Evolutionary conservation across 164 flowering plant genomes (phyloP).

Genomic region (Aristolochia contorta): DNA sequence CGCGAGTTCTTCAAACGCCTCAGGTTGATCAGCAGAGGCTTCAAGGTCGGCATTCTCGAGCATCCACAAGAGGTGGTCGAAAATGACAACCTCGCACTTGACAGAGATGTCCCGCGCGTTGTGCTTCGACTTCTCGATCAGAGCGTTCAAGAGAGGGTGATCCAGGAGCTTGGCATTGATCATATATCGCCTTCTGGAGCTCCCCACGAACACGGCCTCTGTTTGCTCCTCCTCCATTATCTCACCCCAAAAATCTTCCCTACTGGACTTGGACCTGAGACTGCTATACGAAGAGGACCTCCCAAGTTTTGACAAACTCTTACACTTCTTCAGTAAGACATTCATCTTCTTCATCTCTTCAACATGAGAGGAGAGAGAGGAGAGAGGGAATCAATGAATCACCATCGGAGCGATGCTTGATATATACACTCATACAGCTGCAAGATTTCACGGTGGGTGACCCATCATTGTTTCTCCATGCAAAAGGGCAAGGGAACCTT

Average conservation of each 20-base stretch:
- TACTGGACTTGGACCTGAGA: constrained; percentile 48
- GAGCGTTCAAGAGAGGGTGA: constrained; percentile 55
- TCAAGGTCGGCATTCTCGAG: constrained; percentile 55
- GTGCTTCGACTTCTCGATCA: constrained; percentile 39
- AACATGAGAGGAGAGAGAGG: constrained; percentile 9
- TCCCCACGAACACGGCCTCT: constrained; percentile 43
- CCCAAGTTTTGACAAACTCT: constrained; percentile 60
- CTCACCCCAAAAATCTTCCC: constrained; percentile 23
- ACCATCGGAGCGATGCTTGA: constrained; percentile 6
- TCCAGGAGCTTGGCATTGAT: constrained; percentile 45
- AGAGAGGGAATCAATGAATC: constrained; percentile 7
- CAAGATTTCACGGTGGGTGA: constrained; percentile 9
- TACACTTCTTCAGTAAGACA: constrained; percentile 54
- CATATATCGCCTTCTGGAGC: constrained; percentile 44
- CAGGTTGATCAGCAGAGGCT: constrained; percentile 37
- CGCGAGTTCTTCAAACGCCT: constrained; percentile 56
- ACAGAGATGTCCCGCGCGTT: constrained; percentile 21
- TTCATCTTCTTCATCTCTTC: constrained; percentile 51
- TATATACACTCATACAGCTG: constrained; percentile 9
- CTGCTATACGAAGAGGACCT: constrained; percentile 57
- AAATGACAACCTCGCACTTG: constrained; percentile 68
- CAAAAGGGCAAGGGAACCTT: constrained; percentile 6
- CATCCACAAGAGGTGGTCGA: constrained; percentile 91
- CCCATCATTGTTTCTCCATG: constrained; percentile 13
- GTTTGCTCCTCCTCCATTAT: constrained; percentile 7